phyloP scores from a whole-genome alignment of 2,329 filamentous ascomycete genomes.

The Hymenotorrendiella dingleyae region DNA sequence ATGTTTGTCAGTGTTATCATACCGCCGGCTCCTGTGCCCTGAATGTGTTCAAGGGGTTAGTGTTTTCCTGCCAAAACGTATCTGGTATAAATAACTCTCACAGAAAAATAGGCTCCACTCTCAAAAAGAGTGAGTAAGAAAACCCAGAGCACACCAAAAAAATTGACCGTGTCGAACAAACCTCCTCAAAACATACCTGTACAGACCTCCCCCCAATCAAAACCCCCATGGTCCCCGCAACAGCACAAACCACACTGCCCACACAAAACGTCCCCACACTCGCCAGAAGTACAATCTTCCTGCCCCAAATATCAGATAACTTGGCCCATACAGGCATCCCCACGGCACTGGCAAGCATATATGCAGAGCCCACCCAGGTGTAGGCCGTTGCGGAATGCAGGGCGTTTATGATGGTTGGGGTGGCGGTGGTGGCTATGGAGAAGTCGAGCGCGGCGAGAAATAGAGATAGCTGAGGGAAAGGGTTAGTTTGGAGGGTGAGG shows the following conservation, averaged over 20 bases:
- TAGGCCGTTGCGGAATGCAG: constrained; percentile 44
- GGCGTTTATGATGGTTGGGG: constrained; percentile 47
- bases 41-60: no score
- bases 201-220: constrained; percentile 42
- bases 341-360: constrained; percentile 60
- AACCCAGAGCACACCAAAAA: no score
- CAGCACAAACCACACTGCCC: constrained; percentile 55
- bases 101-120: no score
- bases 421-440: constrained; percentile 51
- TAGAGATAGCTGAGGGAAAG: not conserved
- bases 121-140: no score
- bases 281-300: constrained; percentile 53
- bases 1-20: not conserved
- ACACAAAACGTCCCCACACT: constrained; percentile 57
- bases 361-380: constrained; percentile 68
- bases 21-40: not conserved
- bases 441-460: constrained; percentile 6
- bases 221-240: constrained; percentile 57
- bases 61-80: no score
- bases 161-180: no score
- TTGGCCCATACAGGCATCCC: constrained; percentile 64
- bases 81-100: no score
- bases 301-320: constrained; percentile 59
- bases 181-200: no score
- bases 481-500: not conserved